These are phyloP conservation scores for Aspergillus bridgeri DNA, from an alignment of 495 filamentous ascomycete species.

Conservation along the genomic window DNA sequence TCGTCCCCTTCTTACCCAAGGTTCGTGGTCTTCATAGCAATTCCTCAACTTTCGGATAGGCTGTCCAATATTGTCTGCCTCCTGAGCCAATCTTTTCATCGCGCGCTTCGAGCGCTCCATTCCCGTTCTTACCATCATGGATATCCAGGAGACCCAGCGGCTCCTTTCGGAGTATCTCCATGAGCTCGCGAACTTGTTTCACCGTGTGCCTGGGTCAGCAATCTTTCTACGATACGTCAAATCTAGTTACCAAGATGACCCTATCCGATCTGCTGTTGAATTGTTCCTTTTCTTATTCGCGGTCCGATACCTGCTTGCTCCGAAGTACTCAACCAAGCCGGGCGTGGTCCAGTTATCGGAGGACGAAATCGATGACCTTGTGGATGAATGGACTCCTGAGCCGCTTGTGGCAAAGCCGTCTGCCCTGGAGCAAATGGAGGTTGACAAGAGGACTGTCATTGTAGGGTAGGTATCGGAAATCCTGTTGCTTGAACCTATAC, in stretches of 20 bases:
- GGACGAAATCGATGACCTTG: constrained; percentile 94
- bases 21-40: neutral
- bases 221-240: constrained; percentile 93
- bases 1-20: neutral
- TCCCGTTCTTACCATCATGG: constrained; percentile 51
- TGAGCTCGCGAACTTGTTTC: constrained; percentile 68
- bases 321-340: constrained; percentile 85
- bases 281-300: constrained; percentile 94
- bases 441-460: constrained; percentile 81
- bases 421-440: constrained; percentile 71
- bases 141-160: constrained; percentile 73
- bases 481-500: neutral
- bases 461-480: constrained; percentile 59
- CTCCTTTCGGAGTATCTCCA: constrained; percentile 64
- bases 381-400: constrained; percentile 96
- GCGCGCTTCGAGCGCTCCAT: constrained; percentile 21
- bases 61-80: neutral
- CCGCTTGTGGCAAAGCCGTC: constrained; percentile 75
- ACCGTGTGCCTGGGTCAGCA: constrained; percentile 86
- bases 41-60: neutral
- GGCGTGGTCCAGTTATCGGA: constrained; percentile 86
- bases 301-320: constrained; percentile 85
- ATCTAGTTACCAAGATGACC: constrained; percentile 96
- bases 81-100: neutral
- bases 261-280: constrained; percentile 88